Conservation (phyloP, 176 grass and related monocot genomes). For the Bolboschoenus planiculmis region DNA sequence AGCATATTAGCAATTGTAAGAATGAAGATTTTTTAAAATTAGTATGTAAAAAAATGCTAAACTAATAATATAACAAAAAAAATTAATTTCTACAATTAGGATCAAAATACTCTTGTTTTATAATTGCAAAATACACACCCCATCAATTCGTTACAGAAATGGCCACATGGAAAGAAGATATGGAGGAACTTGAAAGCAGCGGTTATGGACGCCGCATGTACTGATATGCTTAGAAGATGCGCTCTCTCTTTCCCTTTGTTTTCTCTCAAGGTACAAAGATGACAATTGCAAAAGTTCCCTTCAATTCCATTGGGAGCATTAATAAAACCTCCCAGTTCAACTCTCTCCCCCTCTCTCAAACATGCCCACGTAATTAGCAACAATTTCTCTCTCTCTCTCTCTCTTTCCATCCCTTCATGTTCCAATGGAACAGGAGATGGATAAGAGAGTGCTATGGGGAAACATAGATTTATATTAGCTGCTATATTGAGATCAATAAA, state of each 20-base stretch:
- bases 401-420: background rate
- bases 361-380: constrained; percentile 4
- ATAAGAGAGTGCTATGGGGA: background rate
- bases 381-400: too few species aligned
- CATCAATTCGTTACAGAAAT: background rate
- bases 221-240: constrained; percentile 23
- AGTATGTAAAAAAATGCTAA: too few species aligned
- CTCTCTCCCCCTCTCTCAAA: background rate
- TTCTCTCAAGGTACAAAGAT: background rate
- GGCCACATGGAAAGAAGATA: background rate
- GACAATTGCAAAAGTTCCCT: background rate
- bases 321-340: background rate
- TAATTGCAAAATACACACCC: background rate
- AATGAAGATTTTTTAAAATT: too few species aligned
- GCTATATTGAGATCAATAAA: background rate
- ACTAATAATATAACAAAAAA: too few species aligned
- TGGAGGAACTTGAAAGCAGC: background rate
- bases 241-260: background rate
- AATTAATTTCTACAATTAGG: too few species aligned
- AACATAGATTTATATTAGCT: background rate
- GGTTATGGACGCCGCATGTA: constrained; percentile 25
- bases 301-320: background rate
- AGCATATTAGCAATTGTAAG: too few species aligned
- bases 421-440: background rate
- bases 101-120: too few species aligned